Evolutionary conservation across 306 rosid genomes (phyloP).

Genomic region (Fragaria vesca): DNA sequence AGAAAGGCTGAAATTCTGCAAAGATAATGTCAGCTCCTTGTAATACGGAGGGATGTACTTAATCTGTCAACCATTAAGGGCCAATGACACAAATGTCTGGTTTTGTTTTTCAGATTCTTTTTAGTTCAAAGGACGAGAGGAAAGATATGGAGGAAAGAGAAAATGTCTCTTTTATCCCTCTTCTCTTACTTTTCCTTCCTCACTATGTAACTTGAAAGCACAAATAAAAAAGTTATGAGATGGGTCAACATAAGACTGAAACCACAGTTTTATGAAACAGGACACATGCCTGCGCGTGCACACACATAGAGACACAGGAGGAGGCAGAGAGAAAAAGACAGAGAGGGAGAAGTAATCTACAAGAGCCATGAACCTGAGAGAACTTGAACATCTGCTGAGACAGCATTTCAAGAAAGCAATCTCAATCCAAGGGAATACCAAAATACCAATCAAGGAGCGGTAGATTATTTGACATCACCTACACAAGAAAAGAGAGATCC

Average conservation of each 20-base stretch:
- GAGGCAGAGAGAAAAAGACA: not conserved
- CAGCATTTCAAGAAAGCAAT: not conserved
- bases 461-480: not conserved
- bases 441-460: constrained; percentile 2
- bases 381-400: not conserved
- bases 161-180: not conserved
- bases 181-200: not conserved
- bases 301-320: too few relatives aligned
- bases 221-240: not conserved
- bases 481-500: not conserved
- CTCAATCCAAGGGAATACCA: not conserved
- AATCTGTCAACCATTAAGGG: not conserved
- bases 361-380: not conserved
- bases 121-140: not conserved
- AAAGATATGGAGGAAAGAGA: not conserved
- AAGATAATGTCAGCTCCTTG: not conserved
- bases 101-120: not conserved
- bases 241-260: not conserved
- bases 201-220: not conserved
- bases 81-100: not conserved
- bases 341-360: not conserved
- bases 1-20: not conserved
- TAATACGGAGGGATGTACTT: not conserved
- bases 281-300: too few relatives aligned
- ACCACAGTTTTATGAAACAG: not conserved